Evolutionary conservation across 1,284 basidiomycete species (phyloP), one percentile per base, ranked within the genome.

Genomic region (Sporisorium exsertum): DNA sequence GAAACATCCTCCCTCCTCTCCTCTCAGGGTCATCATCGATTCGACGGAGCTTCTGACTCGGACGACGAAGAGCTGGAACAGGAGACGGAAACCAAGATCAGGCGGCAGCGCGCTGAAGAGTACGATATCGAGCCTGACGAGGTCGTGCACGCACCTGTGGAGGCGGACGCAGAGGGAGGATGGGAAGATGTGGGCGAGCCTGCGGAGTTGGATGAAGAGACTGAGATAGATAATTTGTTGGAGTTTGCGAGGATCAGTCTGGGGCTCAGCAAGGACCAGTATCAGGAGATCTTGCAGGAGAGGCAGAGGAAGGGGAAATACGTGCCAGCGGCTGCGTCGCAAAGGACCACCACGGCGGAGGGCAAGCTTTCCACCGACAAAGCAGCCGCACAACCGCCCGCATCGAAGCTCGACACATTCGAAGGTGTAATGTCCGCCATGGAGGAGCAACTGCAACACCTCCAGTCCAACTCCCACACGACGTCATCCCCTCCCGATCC

Each of bases 161-260:
- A 49, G n/a, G 47, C 13, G 18, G 55, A n/a, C 3, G 61, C 13
- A 20, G 45, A 45, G n/a, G 58, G 22, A 12, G 49, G 5, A 2
- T 53, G 58, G 47, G 60, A 68, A 1, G 75, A 72, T 16, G 49
- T 52, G 0, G 64, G 20, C 1, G 64, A 58, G 18, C 42, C 43
- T 10, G 24, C 40, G 13, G n/a, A 54, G 40, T n/a, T 59, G 33
- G 68, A 74, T 10, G 68, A 74, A 13, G 71, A 76, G 32, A 64
- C 67, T 5, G 79, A 78, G 42, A 22, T 81, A 45, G 58, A 29
- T 6, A 68, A 74, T 18, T 54, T 81, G 42, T 37, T 81, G 29
- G 71, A 79, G 29, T 81, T 75, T 49, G 69, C 79, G 0, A 43
- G 79, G n/a, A 73, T 70, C 37, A 72, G 67, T 29, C 52, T 81